Conservation (phyloP, 2,329 filamentous ascomycete species). For the Trichoderma oligosporum region DNA sequence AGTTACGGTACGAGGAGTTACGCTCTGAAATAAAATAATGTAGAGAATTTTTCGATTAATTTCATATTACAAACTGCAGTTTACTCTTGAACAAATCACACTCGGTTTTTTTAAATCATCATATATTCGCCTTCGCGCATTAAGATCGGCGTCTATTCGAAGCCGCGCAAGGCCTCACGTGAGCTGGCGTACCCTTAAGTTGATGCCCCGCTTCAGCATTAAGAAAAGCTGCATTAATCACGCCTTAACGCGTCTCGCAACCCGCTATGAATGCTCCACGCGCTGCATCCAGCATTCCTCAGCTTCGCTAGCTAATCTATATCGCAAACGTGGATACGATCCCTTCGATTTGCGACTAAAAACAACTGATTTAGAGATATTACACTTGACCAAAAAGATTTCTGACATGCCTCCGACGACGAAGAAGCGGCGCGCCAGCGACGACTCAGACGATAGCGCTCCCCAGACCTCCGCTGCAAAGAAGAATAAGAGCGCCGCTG, state of each 20-base stretch:
- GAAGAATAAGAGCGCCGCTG: constrained; percentile 40
- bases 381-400: background rate
- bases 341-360: background rate
- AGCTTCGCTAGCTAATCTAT: background rate
- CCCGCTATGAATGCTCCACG: constrained; percentile 11
- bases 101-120: too few relatives aligned
- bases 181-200: constrained; percentile 21
- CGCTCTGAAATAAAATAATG: too few relatives aligned
- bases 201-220: constrained; percentile 1
- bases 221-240: background rate
- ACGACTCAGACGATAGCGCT: constrained; percentile 35
- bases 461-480: constrained; percentile 39
- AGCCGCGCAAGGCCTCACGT: constrained; percentile 19
- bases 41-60: too few relatives aligned
- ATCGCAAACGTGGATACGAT: background rate
- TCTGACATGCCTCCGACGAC: constrained; percentile 26
- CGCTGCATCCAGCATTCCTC: constrained; percentile 12
- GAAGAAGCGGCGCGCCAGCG: constrained; percentile 37
- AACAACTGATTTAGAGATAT: background rate
- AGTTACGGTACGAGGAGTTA: too few relatives aligned
- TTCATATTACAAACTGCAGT: too few relatives aligned
- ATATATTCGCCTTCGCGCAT: too few relatives aligned
- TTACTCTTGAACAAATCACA: too few relatives aligned
- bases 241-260: constrained; percentile 10
- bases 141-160: background rate